Conservation (phyloP, 176 grass and related monocot genomes). For the Phoenix roebelenii region DNA sequence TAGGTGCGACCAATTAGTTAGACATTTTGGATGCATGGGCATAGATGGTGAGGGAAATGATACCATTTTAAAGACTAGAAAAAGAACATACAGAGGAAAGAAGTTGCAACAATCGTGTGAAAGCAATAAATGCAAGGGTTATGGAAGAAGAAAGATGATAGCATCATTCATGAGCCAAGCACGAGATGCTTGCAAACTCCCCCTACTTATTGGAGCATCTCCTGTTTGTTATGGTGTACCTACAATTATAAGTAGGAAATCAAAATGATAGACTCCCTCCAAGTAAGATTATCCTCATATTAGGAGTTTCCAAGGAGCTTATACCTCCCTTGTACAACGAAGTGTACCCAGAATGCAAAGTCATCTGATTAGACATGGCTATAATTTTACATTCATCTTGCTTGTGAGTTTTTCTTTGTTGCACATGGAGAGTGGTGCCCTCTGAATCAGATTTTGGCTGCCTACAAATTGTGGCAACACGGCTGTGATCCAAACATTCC, state of each 20-base stretch:
- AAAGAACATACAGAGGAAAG: constrained; percentile 19
- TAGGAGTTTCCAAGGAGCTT: no score
- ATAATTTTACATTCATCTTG: no score
- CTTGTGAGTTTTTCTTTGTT: no score
- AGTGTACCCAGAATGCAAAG: no score
- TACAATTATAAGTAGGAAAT: constrained; percentile 51
- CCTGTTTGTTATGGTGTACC: constrained; percentile 94
- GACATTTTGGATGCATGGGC: constrained; percentile 35
- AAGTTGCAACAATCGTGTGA: constrained; percentile 10
- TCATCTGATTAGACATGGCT: no score
- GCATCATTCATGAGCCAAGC: constrained; percentile 59
- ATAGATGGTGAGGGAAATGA: constrained; percentile 22
- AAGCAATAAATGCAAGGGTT: constrained; percentile 17
- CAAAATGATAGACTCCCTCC: constrained; percentile 2
- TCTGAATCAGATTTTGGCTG: no score
- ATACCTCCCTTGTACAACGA: no score
- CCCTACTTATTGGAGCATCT: constrained; percentile 55
- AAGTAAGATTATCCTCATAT: no score
- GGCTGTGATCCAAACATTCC: no score
- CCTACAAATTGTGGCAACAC: no score
- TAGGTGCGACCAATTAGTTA: constrained; percentile 22
- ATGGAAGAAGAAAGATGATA: constrained; percentile 34
- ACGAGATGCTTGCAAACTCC: constrained; percentile 52
- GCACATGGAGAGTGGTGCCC: no score
- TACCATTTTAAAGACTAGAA: constrained; percentile 23